Conservation (phyloP, 352 stramenopile species). For the Globisporangium nunn region DNA sequence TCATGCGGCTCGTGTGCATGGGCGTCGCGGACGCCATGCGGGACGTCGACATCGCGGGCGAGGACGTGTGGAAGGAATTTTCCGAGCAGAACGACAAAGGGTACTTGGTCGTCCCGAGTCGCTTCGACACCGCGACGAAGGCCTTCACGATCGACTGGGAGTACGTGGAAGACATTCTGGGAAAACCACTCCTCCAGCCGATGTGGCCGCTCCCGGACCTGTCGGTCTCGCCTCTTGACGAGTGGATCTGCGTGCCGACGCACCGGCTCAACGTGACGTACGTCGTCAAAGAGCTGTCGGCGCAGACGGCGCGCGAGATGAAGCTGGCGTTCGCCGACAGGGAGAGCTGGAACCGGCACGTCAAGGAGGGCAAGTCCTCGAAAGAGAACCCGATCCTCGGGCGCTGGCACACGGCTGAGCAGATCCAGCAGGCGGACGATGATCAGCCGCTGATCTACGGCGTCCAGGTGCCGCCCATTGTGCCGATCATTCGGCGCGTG, state of each 20-base stretch:
- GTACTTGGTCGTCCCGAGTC: conserved; percentile 72
- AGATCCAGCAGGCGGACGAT: conserved; percentile 46
- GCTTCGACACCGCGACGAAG: conserved; percentile 1
- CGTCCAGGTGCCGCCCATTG: conserved; percentile 66
- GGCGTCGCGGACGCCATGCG: conserved; percentile 61
- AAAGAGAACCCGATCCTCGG: conserved; percentile 70
- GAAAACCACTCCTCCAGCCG: conserved; percentile 51
- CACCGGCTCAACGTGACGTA: conserved; percentile 69
- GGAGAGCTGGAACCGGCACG: conserved; percentile 34
- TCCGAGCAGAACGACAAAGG: conserved; percentile 86
- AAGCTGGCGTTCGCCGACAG: conserved; percentile 40
- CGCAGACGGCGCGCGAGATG: conserved; percentile 37
- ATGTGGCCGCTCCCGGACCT: conserved; percentile 51
- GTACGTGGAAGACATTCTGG: conserved; percentile 54
- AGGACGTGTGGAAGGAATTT: conserved; percentile 74
- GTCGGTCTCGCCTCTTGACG: conserved; percentile 17
- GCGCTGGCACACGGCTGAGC: conserved; percentile 62
- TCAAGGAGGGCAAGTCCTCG: conserved; percentile 60
- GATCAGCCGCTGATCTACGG: conserved; percentile 59
- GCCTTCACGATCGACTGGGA: conserved; percentile 46
- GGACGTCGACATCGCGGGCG: conserved; percentile 49
- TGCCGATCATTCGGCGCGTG: conserved; percentile 75
- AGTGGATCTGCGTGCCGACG: conserved; percentile 75
- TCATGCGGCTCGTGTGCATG: conserved; percentile 79
- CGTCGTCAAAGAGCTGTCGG: conserved; percentile 35